Conservation (phyloP, 2,329 filamentous ascomycete species). For the Neophaeococcomyces aloes region DNA sequence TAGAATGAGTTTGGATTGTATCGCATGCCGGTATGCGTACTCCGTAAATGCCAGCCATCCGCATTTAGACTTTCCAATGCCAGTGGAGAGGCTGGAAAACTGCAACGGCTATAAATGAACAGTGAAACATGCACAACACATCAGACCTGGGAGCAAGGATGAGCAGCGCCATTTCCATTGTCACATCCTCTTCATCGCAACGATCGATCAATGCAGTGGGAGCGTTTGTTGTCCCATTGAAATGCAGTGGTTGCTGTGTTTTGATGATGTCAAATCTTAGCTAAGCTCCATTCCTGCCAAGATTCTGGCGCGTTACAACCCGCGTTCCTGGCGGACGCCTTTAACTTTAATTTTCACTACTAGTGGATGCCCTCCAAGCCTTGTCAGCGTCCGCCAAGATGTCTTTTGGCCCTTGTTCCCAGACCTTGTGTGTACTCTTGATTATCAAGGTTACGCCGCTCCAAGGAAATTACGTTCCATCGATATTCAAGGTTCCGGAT, state of each 20-base stretch:
- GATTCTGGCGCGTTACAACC: slow-evolving; percentile 1
- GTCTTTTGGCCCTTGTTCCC: too few species aligned
- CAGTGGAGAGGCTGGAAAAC: slow-evolving; percentile 2
- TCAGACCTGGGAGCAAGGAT: neutral
- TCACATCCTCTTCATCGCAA: neutral
- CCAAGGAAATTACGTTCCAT: too few species aligned
- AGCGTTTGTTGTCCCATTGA: too few species aligned
- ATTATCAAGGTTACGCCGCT: too few species aligned
- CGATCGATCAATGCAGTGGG: too few species aligned
- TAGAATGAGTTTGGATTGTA: neutral
- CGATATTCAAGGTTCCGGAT: too few species aligned
- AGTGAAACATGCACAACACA: slow-evolving; percentile 1
- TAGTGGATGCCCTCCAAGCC: too few species aligned
- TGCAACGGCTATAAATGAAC: neutral
- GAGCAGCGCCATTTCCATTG: neutral
- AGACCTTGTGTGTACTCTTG: too few species aligned
- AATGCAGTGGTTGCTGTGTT: too few species aligned
- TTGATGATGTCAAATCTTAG: neutral
- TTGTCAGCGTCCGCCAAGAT: too few species aligned
- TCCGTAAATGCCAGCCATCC: slow-evolving; percentile 3
- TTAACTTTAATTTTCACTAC: too few species aligned
- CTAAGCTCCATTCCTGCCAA: neutral
- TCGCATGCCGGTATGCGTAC: slow-evolving; percentile 1
- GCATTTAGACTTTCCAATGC: slow-evolving; percentile 3
- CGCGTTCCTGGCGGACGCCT: neutral